phyloP scores from a whole-genome alignment of 2,329 filamentous ascomycete genomes.

The Exophiala viscosa region DNA sequence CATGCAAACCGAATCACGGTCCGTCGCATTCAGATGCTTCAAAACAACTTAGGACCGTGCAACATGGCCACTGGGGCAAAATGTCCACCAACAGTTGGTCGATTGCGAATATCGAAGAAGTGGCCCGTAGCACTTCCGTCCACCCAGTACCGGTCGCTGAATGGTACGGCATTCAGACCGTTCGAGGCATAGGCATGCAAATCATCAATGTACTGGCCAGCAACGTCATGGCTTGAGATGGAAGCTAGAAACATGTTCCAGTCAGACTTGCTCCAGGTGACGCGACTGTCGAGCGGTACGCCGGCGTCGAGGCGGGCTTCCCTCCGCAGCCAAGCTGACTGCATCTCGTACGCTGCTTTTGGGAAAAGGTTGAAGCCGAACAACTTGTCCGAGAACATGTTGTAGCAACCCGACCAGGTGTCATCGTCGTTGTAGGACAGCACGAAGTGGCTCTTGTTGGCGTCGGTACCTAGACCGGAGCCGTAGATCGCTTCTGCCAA shows the following conservation, averaged over 20 bases:
- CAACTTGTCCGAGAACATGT: slow-evolving; percentile 41
- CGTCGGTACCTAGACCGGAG: slow-evolving; percentile 36
- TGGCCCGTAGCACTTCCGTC: slow-evolving; percentile 26
- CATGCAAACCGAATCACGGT: background rate
- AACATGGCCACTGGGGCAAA: slow-evolving; percentile 2
- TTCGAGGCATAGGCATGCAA: slow-evolving; percentile 43
- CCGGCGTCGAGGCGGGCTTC: slow-evolving; percentile 36
- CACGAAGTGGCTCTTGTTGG: slow-evolving; percentile 38
- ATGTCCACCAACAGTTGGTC: slow-evolving; percentile 2
- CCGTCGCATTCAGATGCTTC: background rate
- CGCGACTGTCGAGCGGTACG: slow-evolving; percentile 39
- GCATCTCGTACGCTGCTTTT: slow-evolving; percentile 35
- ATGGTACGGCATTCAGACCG: slow-evolving; percentile 42
- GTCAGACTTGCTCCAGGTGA: slow-evolving; percentile 43
- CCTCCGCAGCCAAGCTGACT: slow-evolving; percentile 35
- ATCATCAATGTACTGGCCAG: slow-evolving; percentile 38
- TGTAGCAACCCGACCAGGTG: slow-evolving; percentile 41
- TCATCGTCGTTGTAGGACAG: slow-evolving; percentile 36
- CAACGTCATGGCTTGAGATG: slow-evolving; percentile 32
- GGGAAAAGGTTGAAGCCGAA: slow-evolving; percentile 40
- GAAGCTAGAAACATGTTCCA: slow-evolving; percentile 45
- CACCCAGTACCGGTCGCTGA: slow-evolving; percentile 42
- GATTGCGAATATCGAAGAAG: slow-evolving; percentile 1
- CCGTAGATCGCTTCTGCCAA: slow-evolving; percentile 37
- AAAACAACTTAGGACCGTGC: slow-evolving; percentile 2